These are phyloP conservation scores for Yarrowia galli DNA, from an alignment of 1,139 yeast species.

Conservation along the genomic window DNA sequence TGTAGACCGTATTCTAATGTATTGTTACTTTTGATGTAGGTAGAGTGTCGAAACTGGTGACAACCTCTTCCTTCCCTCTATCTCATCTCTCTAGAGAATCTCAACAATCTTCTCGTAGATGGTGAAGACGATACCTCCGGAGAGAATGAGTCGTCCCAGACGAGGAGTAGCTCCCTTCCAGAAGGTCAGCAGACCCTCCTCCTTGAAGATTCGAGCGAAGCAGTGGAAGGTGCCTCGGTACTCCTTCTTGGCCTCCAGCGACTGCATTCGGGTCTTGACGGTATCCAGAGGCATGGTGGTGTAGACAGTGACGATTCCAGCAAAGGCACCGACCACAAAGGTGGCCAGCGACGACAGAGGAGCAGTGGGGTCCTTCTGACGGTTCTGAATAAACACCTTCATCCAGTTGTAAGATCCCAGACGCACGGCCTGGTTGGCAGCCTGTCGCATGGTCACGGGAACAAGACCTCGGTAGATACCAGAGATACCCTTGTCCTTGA, in stretches of 20 bases:
- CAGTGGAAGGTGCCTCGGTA: conserved; percentile 83
- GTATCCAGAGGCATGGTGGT: conserved; percentile 98
- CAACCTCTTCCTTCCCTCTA: no score
- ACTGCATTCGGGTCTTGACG: conserved; percentile 97
- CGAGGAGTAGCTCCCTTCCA: conserved; percentile 99
- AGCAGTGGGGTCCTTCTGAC: conserved; percentile 61
- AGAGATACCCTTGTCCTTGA: conserved; percentile 77
- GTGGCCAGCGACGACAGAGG: conserved; percentile 83
- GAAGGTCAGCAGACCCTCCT: conserved; percentile 90
- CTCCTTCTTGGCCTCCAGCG: conserved; percentile 75
- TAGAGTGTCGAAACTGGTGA: no score
- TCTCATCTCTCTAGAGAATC: conserved; percentile 50
- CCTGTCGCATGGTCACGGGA: conserved; percentile 95
- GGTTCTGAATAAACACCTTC: conserved; percentile 73
- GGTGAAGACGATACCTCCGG: conserved; percentile 96
- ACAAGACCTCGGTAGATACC: conserved; percentile 90
- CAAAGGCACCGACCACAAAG: conserved; percentile 88
- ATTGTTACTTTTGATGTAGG: no score
- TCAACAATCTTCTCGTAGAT: conserved; percentile 88
- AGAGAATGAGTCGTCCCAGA: conserved; percentile 84
- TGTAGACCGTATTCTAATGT: no score
- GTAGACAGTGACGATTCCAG: conserved; percentile 93
- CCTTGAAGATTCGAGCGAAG: conserved; percentile 76
- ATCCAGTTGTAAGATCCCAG: conserved; percentile 91
- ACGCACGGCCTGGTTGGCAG: conserved; percentile 93